Conservation (phyloP, 305 asterid genomes). For the Solanum aculeatissimum region DNA sequence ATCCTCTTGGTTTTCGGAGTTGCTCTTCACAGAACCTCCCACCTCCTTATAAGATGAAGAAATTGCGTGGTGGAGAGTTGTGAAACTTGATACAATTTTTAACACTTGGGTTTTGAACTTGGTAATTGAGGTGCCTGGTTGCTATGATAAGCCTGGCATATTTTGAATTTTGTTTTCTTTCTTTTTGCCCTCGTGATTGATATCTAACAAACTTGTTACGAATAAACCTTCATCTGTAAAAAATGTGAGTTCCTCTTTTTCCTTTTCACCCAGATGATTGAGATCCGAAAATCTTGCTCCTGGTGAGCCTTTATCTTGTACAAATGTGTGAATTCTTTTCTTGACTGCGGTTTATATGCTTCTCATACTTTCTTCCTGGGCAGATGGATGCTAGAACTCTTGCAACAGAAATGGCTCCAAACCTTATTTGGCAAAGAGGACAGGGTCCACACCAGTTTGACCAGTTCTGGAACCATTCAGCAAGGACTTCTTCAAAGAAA, state of each 20-base stretch:
- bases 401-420: slow-evolving; percentile 69
- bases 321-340: not conserved
- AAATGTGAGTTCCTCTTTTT: not conserved
- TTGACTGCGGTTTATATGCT: slow-evolving; percentile 2
- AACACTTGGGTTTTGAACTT: not conserved
- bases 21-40: not conserved
- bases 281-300: not conserved
- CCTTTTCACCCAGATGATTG: not conserved
- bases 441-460: slow-evolving; percentile 41
- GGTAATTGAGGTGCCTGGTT: not conserved
- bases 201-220: not conserved
- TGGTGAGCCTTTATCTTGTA: not conserved
- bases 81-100: not conserved
- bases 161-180: not conserved
- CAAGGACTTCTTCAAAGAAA: slow-evolving; percentile 29
- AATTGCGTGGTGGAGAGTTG: not conserved
- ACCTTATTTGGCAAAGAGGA: slow-evolving; percentile 68
- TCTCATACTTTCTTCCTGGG: not conserved
- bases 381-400: slow-evolving; percentile 84
- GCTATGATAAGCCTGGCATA: not conserved
- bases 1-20: not conserved
- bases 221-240: not conserved
- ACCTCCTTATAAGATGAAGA: not conserved
- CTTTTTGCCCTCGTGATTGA: not conserved
- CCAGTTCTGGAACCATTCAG: slow-evolving; percentile 46